Evolutionary conservation across 1,284 basidiomycete species (phyloP).

Genomic region (Cutaneotrichosporon dermatis): DNA sequence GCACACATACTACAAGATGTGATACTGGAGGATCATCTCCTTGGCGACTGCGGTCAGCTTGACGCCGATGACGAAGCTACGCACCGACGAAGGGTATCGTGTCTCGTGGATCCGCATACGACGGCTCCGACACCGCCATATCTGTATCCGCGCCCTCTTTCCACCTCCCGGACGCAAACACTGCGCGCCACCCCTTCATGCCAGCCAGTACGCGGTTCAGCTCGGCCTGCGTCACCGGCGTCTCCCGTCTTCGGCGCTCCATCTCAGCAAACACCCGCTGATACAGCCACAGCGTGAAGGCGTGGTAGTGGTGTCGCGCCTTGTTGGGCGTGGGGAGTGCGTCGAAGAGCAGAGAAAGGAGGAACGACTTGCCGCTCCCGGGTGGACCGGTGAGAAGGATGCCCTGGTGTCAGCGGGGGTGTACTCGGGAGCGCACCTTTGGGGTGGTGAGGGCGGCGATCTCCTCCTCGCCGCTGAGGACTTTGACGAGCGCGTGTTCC

Average conservation of each 20-base stretch:
- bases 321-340: constrained; percentile 60
- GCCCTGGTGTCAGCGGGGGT: constrained; percentile 33
- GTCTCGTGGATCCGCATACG: constrained; percentile 36
- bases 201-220: constrained; percentile 44
- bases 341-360: constrained; percentile 64
- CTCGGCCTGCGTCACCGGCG: constrained; percentile 39
- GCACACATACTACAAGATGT: constrained; percentile 51
- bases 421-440: constrained; percentile 48
- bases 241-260: constrained; percentile 25
- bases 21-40: constrained; percentile 48
- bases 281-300: constrained; percentile 65
- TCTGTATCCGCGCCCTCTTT: constrained; percentile 33
- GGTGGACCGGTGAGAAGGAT: constrained; percentile 55
- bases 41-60: constrained; percentile 43
- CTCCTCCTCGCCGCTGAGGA: constrained; percentile 59
- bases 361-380: constrained; percentile 58
- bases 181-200: constrained; percentile 41
- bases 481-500: constrained; percentile 52
- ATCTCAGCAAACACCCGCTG: constrained; percentile 52
- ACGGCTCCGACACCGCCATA: constrained; percentile 10
- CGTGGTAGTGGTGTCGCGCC: constrained; percentile 62
- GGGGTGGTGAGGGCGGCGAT: constrained; percentile 59
- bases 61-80: no score
- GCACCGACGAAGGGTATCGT: constrained; percentile 48
- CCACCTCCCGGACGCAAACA: constrained; percentile 51